These are phyloP conservation scores for Argentina anserina DNA, from an alignment of 306 rosid species.

Conservation along the genomic window DNA sequence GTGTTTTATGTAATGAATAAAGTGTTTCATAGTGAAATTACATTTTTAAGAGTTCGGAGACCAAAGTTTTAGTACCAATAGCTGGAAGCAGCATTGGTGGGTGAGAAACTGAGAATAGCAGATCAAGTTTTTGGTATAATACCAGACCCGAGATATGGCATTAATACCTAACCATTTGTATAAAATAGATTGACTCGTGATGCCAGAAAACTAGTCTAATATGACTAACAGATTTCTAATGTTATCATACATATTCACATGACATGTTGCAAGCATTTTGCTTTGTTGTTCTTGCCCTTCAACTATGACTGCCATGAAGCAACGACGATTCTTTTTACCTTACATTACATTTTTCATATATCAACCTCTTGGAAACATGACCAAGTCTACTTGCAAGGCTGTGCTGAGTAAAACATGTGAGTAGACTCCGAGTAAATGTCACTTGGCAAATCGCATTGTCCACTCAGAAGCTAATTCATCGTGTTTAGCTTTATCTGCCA, in stretches of 20 bases:
- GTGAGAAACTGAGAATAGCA: background rate
- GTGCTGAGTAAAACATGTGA: background rate
- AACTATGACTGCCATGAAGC: background rate
- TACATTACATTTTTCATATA: background rate
- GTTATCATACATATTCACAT: background rate
- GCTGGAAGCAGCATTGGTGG: background rate
- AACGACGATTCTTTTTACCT: background rate
- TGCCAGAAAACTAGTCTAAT: background rate
- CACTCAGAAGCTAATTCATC: conserved; percentile 77
- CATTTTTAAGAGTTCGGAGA: background rate
- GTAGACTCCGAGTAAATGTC: conserved; percentile 14
- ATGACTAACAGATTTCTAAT: background rate
- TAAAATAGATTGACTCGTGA: background rate
- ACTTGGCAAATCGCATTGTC: conserved; percentile 89
- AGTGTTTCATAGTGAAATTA: background rate
- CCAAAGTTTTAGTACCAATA: background rate
- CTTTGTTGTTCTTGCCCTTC: background rate
- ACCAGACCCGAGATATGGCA: background rate
- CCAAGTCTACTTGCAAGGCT: background rate
- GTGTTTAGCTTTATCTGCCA: conserved; percentile 67
- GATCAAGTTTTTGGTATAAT: background rate
- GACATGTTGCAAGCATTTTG: background rate
- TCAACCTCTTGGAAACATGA: background rate
- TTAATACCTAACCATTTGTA: background rate
- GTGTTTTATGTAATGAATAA: background rate